phyloP scores from a whole-genome alignment of 2,329 filamentous ascomycete genomes.

The Trichoderma polysporum region DNA sequence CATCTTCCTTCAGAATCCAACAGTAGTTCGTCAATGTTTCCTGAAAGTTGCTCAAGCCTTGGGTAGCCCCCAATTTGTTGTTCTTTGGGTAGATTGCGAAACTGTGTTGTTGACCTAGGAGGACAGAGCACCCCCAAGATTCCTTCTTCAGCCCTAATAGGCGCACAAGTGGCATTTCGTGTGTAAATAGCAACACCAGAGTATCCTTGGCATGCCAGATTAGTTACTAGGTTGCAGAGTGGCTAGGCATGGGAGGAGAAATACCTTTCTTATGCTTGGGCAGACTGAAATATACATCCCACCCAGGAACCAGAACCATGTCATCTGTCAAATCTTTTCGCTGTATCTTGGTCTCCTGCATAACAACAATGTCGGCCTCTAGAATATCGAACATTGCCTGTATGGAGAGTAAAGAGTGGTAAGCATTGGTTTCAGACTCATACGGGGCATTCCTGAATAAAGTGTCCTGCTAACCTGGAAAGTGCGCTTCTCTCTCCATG shows the following conservation, averaged over 20 bases:
- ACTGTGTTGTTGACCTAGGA: constrained; percentile 68
- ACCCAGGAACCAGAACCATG: constrained; percentile 91
- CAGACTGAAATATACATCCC: constrained; percentile 95
- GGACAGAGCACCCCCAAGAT: constrained; percentile 76
- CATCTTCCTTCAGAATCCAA: constrained; percentile 92
- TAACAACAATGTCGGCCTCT: constrained; percentile 87
- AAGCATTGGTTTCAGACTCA: background rate
- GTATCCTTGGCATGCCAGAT: constrained; percentile 58
- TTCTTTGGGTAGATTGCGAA: constrained; percentile 69
- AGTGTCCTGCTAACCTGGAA: constrained; percentile 56
- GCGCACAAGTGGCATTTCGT: constrained; percentile 78
- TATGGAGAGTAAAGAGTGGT: background rate
- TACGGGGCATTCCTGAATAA: background rate
- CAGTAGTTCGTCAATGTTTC: constrained; percentile 63
- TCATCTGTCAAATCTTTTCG: constrained; percentile 88
- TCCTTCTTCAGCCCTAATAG: constrained; percentile 92
- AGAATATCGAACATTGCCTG: constrained; percentile 89
- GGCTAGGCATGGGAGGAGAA: constrained; percentile 20
- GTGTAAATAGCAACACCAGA: constrained; percentile 96
- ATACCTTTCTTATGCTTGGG: constrained; percentile 89
- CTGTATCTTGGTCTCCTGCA: constrained; percentile 97
- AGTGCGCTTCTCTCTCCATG: constrained; percentile 71
- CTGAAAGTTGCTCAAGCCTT: constrained; percentile 62
- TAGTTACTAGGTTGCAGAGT: background rate
- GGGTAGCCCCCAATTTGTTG: constrained; percentile 90